Base-by-base conservation (phyloP, 2,329 filamentous ascomycete species). In the Sarocladium oryzae region DNA sequence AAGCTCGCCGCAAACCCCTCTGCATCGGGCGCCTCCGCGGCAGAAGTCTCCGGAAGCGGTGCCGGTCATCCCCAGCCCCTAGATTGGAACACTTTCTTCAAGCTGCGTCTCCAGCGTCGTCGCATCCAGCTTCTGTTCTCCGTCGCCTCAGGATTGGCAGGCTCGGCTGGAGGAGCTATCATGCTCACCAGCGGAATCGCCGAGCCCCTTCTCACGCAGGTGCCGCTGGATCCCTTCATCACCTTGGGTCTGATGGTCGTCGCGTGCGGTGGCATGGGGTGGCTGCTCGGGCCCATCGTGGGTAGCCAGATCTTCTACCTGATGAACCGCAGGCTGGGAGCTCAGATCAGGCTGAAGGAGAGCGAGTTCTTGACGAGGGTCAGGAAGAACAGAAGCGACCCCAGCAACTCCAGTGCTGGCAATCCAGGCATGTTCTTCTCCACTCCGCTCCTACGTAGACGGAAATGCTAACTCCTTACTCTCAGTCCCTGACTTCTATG, bases 401-500 rank as follows among this genome's bases (percentile, higher is more conserved):
- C 93, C 3, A 87, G 85, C 15, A 86, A 86, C 51, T 95, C 90
- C 56, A 95, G 89, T 36, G 85, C 93, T 59, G 82, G 88, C 50
- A 97, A 97, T 72, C 93, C 93, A 16, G 79, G 81, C 76, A 67
- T 53, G 72, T 63, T 28, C 32, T 21, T 45, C 36, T 21, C 13
- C 9, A 38, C 32, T 18, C 7, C 36, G 1, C 11, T n/a, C n/a
- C n/a, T n/a, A n/a, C n/a, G n/a, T n/a, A n/a, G n/a, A n/a, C n/a
- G n/a, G 16, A 13, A 16, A 41, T 43, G 16, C 59, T 66, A 54
- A 65, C 50, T 4, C 26, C n/a, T 7, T 43, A 6, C 8, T 2
- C n/a, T 2, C 50, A 78, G 88, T 96, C 1, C 91, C 92, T 38
- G 93, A 99, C 67, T 99, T 96, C 71, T 99, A 99, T 63, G 93